Evolutionary conservation across 805 yeast species (phyloP).

Genomic region (Hanseniaspora meyeri): DNA sequence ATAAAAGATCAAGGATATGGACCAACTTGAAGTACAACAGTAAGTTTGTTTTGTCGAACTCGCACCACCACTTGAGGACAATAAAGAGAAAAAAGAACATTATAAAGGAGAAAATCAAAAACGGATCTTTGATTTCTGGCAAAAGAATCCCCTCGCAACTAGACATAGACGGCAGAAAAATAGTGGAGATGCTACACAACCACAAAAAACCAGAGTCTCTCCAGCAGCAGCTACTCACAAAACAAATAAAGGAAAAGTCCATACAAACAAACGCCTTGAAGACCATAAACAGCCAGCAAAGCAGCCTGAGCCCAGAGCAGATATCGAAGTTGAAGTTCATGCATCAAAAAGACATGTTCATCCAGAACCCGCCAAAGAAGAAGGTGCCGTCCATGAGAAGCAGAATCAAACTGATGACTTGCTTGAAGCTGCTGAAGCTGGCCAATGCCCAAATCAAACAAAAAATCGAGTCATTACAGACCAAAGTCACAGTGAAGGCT

Average conservation of each 20-base stretch:
- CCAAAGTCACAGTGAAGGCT: slow-evolving; percentile 17
- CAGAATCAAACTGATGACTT: slow-evolving; percentile 46
- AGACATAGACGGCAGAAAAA: slow-evolving; percentile 2
- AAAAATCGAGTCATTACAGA: slow-evolving; percentile 52
- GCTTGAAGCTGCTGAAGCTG: slow-evolving; percentile 63
- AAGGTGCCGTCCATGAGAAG: slow-evolving; percentile 58
- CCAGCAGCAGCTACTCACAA: neutral
- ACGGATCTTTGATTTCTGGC: slow-evolving; percentile 12
- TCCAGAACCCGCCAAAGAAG: slow-evolving; percentile 21
- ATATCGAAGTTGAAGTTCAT: neutral
- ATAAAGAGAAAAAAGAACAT: slow-evolving; percentile 11
- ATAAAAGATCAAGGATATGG: slow-evolving; percentile 5
- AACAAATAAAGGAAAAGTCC: slow-evolving; percentile 1
- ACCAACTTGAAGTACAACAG: slow-evolving; percentile 8
- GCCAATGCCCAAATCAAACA: slow-evolving; percentile 68
- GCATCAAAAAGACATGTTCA: slow-evolving; percentile 8
- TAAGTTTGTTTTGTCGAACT: slow-evolving; percentile 8
- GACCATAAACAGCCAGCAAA: neutral
- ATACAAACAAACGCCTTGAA: neutral
- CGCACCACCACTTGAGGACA: slow-evolving; percentile 11
- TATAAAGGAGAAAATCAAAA: slow-evolving; percentile 9
- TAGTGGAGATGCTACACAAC: neutral
- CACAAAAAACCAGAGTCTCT: neutral
- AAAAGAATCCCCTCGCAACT: slow-evolving; percentile 1
- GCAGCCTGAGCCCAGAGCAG: neutral